phyloP scores from a whole-genome alignment of 2,329 filamentous ascomycete genomes.

The Xylaria sp. region DNA sequence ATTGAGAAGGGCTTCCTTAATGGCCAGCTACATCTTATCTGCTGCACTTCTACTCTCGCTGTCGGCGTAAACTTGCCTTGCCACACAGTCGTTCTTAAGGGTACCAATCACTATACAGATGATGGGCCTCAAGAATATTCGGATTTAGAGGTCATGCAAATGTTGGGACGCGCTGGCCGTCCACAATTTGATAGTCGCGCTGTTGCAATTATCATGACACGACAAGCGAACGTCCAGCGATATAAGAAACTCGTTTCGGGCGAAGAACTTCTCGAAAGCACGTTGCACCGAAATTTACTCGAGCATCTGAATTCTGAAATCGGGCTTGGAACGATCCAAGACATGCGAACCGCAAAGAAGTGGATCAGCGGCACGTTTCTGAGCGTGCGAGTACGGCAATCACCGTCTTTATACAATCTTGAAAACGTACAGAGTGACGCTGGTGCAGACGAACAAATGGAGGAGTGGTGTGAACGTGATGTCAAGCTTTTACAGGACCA shows the following conservation, averaged over 20 bases:
- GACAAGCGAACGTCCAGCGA: slow-evolving; percentile 68
- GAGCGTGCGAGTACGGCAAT: slow-evolving; percentile 76
- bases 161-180: slow-evolving; percentile 85
- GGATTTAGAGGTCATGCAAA: slow-evolving; percentile 88
- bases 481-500: slow-evolving; percentile 72
- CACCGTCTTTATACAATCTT: slow-evolving; percentile 77
- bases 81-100: slow-evolving; percentile 85
- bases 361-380: slow-evolving; percentile 86
- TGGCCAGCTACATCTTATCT: slow-evolving; percentile 82
- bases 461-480: slow-evolving; percentile 76
- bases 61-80: slow-evolving; percentile 87
- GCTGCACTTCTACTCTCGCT: slow-evolving; percentile 86
- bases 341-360: slow-evolving; percentile 71
- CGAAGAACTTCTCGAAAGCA: slow-evolving; percentile 79
- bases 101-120: slow-evolving; percentile 75
- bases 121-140: slow-evolving; percentile 75
- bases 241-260: slow-evolving; percentile 82
- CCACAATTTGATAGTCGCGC: slow-evolving; percentile 85
- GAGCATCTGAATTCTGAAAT: slow-evolving; percentile 89
- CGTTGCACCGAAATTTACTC: slow-evolving; percentile 80
- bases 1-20: slow-evolving; percentile 76
- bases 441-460: slow-evolving; percentile 71
- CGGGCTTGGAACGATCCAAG: slow-evolving; percentile 76
- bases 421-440: slow-evolving; percentile 61
- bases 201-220: slow-evolving; percentile 82